A percentile compares a stretch with the other conserved stretches of the same genome.
phyloP scores from a whole-genome alignment of 2,329 filamentous ascomycete species.

The Fusarium abutilonis region DNA sequence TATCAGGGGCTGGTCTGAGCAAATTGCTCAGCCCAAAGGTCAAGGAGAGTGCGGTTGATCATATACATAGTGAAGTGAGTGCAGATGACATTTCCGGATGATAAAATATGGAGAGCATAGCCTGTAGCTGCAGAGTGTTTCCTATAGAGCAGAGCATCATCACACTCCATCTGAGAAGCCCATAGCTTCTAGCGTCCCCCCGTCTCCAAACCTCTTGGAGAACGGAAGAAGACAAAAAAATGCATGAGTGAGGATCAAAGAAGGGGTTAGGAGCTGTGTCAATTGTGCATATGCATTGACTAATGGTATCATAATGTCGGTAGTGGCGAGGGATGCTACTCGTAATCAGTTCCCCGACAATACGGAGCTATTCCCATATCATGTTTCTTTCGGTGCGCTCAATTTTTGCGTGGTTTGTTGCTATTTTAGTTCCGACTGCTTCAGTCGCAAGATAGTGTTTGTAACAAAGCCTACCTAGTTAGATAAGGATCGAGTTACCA shows the following conservation, averaged over 20 bases:
- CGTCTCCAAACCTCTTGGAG: conserved; percentile 18
- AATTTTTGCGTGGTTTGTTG: conserved; percentile 1
- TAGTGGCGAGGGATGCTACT: not conserved
- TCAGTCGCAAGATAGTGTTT: not conserved
- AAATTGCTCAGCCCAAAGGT: too few relatives aligned
- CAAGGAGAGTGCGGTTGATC: too few relatives aligned
- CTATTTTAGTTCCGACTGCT: not conserved
- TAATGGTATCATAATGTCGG: not conserved
- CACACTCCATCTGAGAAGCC: conserved; percentile 21
- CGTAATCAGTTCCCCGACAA: not conserved
- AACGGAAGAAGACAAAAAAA: conserved; percentile 14
- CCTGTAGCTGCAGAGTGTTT: too few relatives aligned
- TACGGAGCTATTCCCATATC: not conserved
- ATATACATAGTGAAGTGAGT: not conserved
- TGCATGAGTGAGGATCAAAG: conserved; percentile 10
- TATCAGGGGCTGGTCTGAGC: too few relatives aligned
- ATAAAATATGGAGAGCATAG: conserved; percentile 19
- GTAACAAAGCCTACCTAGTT: not conserved
- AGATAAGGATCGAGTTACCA: not conserved
- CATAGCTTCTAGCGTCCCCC: conserved; percentile 34
- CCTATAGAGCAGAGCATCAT: conserved; percentile 10
- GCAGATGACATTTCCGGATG: conserved; percentile 11
- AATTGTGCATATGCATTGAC: not conserved
- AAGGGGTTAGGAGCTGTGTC: conserved; percentile 7
- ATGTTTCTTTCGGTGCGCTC: not conserved